Evolutionary conservation across 805 yeast genomes (phyloP).

Genomic region (Wickerhamiella slavikovae): DNA sequence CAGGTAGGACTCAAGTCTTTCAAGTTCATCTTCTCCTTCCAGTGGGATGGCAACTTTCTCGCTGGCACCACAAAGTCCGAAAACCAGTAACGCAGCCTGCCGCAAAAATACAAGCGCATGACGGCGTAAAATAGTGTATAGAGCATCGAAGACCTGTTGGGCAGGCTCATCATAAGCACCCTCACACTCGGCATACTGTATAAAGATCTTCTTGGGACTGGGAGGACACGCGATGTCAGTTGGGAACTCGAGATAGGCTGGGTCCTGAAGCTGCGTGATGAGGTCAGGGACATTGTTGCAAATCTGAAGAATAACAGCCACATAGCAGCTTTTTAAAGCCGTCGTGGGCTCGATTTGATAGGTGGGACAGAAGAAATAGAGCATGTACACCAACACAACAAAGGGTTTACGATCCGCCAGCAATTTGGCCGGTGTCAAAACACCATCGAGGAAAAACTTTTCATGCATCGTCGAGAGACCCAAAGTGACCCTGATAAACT

Average conservation of each 20-base stretch:
- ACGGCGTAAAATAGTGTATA: slow-evolving; percentile 5
- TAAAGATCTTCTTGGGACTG: slow-evolving; percentile 5
- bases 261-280: background rate
- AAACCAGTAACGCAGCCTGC: slow-evolving; percentile 7
- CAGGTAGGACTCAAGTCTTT: slow-evolving; percentile 8
- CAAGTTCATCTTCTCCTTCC: slow-evolving; percentile 9
- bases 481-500: slow-evolving; percentile 6
- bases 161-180: too few species aligned
- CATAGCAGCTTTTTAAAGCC: background rate
- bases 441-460: too few species aligned
- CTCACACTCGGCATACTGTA: too few species aligned
- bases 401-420: slow-evolving; percentile 3
- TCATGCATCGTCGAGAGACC: too few species aligned
- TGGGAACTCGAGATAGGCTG: background rate
- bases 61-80: slow-evolving; percentile 10
- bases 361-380: background rate
- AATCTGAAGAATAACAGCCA: background rate
- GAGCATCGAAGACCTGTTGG: too few species aligned
- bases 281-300: background rate
- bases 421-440: slow-evolving; percentile 8
- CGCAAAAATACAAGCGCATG: slow-evolving; percentile 9
- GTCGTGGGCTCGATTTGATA: background rate
- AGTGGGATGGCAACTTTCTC: slow-evolving; percentile 10
- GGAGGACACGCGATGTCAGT: background rate
- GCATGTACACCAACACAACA: background rate